These are phyloP conservation scores for Ilyonectria robusta DNA, from an alignment of 2,329 filamentous ascomycete genomes.

Conservation along the genomic window DNA sequence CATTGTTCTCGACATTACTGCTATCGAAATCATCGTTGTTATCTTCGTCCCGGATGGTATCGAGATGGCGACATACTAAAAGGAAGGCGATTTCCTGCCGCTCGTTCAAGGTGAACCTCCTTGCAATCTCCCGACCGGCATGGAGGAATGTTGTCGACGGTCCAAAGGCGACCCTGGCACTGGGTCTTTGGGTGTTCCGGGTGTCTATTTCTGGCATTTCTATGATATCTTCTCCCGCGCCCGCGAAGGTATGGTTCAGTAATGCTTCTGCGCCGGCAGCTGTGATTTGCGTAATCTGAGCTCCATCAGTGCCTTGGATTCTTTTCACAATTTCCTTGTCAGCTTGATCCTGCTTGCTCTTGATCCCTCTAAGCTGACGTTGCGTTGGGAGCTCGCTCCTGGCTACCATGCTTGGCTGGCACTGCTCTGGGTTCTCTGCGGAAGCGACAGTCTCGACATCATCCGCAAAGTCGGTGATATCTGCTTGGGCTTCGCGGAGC, in stretches of 20 bases:
- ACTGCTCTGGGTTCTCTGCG: too few species aligned
- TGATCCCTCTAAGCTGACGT: too few species aligned
- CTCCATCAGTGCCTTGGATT: too few species aligned
- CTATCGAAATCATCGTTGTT: background rate
- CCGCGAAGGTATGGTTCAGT: background rate
- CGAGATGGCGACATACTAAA: constrained; percentile 2
- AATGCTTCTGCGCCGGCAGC: background rate
- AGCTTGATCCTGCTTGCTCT: too few species aligned
- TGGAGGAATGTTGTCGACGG: constrained; percentile 7
- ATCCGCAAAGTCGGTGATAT: too few species aligned
- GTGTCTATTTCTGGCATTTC: background rate
- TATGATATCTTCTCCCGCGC: constrained; percentile 1
- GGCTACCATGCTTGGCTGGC: too few species aligned
- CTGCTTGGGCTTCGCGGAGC: too few species aligned
- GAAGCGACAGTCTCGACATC: too few species aligned
- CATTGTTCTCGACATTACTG: background rate
- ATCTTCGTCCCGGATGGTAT: background rate
- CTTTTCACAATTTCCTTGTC: too few species aligned
- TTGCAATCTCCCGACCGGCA: constrained; percentile 1
- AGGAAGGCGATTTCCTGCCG: constrained; percentile 17
- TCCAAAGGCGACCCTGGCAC: too few species aligned
- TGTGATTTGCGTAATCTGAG: background rate
- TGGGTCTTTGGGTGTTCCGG: background rate
- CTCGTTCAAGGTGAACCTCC: constrained; percentile 11
- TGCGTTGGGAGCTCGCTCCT: too few species aligned